These are phyloP conservation scores for Neltuma alba DNA, from an alignment of 306 rosid genomes.

Conservation along the genomic window DNA sequence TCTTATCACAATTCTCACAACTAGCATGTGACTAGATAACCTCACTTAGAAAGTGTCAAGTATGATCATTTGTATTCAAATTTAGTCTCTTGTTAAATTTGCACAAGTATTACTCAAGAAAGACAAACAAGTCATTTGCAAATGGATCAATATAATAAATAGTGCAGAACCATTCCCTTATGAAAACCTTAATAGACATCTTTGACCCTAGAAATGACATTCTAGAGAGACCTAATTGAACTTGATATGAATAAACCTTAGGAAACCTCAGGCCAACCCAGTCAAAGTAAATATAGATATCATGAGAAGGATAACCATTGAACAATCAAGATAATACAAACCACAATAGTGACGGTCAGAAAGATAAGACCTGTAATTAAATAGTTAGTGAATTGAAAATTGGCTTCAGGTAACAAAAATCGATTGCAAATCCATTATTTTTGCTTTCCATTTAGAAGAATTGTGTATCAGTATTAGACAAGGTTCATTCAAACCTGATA, in stretches of 20 bases:
- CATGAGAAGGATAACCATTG: not conserved
- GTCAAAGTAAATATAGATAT: not conserved
- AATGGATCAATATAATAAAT: not conserved
- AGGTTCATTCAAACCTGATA: conserved; percentile 37
- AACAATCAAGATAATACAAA: not conserved
- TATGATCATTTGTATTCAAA: not conserved
- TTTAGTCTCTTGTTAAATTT: not conserved
- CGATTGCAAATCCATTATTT: not conserved
- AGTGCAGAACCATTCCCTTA: not conserved
- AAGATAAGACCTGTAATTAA: conserved; percentile 6
- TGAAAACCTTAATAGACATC: not conserved
- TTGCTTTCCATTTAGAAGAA: conserved; percentile 29
- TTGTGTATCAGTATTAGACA: conserved; percentile 25
- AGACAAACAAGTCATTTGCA: not conserved
- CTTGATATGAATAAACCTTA: not conserved
- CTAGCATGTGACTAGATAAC: not conserved
- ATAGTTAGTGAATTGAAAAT: conserved; percentile 13
- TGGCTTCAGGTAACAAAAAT: conserved; percentile 16
- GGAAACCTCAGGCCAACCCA: not conserved
- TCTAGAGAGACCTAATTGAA: not conserved
- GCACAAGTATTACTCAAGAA: not conserved
- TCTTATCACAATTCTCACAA: not conserved
- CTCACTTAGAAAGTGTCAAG: not conserved
- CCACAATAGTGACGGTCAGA: not conserved
- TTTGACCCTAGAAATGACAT: not conserved